phyloP scores from a whole-genome alignment of 306 rosid genomes.

The Vigna unguiculata region DNA sequence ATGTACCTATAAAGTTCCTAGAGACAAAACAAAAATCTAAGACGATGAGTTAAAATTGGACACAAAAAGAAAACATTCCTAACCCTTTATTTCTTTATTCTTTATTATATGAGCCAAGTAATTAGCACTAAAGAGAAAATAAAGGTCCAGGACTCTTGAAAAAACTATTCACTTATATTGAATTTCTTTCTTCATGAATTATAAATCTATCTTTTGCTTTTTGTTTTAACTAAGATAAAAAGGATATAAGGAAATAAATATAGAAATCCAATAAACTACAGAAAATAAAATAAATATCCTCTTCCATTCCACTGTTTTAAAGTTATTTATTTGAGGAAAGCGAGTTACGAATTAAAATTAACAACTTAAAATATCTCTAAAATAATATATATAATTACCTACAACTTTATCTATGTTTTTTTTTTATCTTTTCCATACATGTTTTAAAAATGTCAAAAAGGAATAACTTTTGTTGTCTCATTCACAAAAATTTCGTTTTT shows the following conservation, averaged over 20 bases:
- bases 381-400: background rate
- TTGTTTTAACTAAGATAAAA: background rate
- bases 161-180: background rate
- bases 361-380: background rate
- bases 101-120: background rate
- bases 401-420: background rate
- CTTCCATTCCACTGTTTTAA: background rate
- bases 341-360: background rate
- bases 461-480: background rate
- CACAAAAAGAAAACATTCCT: background rate
- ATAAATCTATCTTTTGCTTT: background rate
- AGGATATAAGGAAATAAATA: background rate
- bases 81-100: background rate
- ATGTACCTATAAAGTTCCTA: background rate
- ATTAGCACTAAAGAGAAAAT: background rate
- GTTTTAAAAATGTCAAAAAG: background rate
- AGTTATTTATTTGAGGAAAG: background rate
- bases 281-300: background rate
- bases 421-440: background rate
- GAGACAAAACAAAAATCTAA: background rate
- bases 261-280: background rate
- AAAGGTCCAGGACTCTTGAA: background rate
- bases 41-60: background rate
- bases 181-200: background rate
- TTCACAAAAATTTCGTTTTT: background rate